phyloP scores from a whole-genome alignment of 2,329 filamentous ascomycete genomes.

The Xylariaceae sp. region DNA sequence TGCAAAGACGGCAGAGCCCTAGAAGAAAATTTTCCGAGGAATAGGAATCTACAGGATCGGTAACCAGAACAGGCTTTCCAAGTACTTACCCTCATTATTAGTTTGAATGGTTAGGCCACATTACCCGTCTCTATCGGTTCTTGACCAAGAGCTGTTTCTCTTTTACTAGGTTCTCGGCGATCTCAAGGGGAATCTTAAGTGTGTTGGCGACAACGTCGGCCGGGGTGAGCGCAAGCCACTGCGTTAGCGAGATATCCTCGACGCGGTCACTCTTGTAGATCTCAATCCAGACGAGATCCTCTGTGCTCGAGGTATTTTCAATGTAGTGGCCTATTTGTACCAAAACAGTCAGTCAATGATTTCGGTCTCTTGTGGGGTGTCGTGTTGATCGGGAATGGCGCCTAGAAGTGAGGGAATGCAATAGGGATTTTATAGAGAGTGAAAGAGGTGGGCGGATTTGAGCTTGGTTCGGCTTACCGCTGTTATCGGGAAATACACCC shows the following conservation, averaged over 20 bases:
- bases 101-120: no score
- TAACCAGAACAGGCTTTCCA: no score
- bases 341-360: no score
- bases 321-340: conserved; percentile 55
- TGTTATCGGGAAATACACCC: conserved; percentile 64
- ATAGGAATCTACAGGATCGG: no score
- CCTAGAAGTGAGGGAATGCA: no score
- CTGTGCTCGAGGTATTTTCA: conserved; percentile 60
- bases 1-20: no score
- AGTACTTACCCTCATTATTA: no score
- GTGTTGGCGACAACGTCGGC: conserved; percentile 57
- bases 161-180: conserved; percentile 56
- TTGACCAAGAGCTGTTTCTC: conserved; percentile 57
- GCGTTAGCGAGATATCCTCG: conserved; percentile 61
- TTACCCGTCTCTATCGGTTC: not conserved
- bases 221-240: conserved; percentile 67
- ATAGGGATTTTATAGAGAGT: no score
- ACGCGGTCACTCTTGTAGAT: conserved; percentile 66
- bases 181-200: conserved; percentile 54
- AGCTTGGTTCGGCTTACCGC: conserved; percentile 36
- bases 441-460: no score
- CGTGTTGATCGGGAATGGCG: no score
- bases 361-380: no score
- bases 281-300: conserved; percentile 64
- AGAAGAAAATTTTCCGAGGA: no score